Percentiles rank a stretch among this genome's conserved stretches.
These are phyloP conservation scores for Melocanna baccifera DNA, from an alignment of 176 grass and related monocot species.

Conservation along the genomic window DNA sequence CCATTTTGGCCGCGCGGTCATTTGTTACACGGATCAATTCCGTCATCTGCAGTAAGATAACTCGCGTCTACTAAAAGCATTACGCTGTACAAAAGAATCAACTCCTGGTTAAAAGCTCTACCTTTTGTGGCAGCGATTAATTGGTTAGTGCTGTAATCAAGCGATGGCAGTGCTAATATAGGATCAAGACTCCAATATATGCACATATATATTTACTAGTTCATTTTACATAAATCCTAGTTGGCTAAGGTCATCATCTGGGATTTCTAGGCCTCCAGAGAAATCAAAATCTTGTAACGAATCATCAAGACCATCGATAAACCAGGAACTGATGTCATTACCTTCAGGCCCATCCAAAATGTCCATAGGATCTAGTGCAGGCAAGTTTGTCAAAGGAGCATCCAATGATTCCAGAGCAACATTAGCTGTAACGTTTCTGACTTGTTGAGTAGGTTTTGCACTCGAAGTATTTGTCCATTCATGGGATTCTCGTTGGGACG, in stretches of 20 bases:
- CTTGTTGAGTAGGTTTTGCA: constrained; percentile 32
- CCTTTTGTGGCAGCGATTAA: constrained; percentile 5
- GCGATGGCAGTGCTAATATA: constrained; percentile 6
- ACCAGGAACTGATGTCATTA: constrained; percentile 55
- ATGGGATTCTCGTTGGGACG: constrained; percentile 5
- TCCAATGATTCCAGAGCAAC: constrained; percentile 22
- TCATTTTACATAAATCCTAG: constrained; percentile 50
- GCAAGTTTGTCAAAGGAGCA: constrained; percentile 3
- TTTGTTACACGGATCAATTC: constrained; percentile 7
- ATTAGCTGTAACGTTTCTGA: constrained; percentile 28
- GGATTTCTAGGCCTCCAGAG: constrained; percentile 53
- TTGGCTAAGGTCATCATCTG: constrained; percentile 53
- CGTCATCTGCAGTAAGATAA: constrained; percentile 10
- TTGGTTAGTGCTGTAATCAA: constrained; percentile 18
- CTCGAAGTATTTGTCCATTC: constrained; percentile 15
- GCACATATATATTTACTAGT: constrained; percentile 24
- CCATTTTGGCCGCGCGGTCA: not conserved
- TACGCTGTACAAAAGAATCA: constrained; percentile 17
- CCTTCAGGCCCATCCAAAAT: constrained; percentile 53
- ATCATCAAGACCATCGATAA: constrained; percentile 41
- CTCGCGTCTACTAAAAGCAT: not conserved
- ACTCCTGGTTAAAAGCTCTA: constrained; percentile 35
- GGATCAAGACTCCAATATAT: constrained; percentile 41
- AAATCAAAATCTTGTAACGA: constrained; percentile 54
- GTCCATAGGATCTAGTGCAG: constrained; percentile 43